phyloP scores from a whole-genome alignment of 345 rosid species.

The Psidium guajava region DNA sequence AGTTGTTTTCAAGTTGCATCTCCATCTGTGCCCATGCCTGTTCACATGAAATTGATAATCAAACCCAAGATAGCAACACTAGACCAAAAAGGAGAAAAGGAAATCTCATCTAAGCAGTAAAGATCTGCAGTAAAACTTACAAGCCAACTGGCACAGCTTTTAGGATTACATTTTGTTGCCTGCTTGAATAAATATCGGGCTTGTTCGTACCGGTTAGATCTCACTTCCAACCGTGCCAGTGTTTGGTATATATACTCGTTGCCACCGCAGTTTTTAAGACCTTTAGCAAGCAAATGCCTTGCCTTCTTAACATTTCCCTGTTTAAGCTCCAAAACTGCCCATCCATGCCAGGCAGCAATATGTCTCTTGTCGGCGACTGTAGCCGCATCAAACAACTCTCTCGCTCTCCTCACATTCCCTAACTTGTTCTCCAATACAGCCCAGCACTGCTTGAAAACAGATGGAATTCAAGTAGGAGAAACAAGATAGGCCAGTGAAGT shows the following conservation, averaged over 20 bases:
- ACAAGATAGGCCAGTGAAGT: not conserved
- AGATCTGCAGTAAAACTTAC: constrained; percentile 35
- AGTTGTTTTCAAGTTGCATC: constrained; percentile 66
- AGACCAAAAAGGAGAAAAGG: not conserved
- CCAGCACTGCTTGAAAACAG: constrained; percentile 70
- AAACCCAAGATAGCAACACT: not conserved
- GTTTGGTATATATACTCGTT: constrained; percentile 92
- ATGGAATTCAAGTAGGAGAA: not conserved
- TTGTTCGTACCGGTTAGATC: constrained; percentile 62
- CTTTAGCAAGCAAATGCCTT: constrained; percentile 81
- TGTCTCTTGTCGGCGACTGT: constrained; percentile 92
- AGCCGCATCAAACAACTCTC: constrained; percentile 93
- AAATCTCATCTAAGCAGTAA: not conserved
- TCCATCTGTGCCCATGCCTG: constrained; percentile 98
- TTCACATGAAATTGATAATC: not conserved
- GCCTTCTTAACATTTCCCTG: constrained; percentile 90
- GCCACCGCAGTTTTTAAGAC: constrained; percentile 75
- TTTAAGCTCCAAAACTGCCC: constrained; percentile 92
- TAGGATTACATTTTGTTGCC: constrained; percentile 84
- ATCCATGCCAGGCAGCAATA: constrained; percentile 96
- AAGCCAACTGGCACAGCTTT: constrained; percentile 98
- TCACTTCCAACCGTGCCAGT: constrained; percentile 75
- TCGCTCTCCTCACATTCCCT: constrained; percentile 79
- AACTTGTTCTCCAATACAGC: constrained; percentile 78
- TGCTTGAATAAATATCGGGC: constrained; percentile 74